A percentile compares a stretch with the other conserved stretches of the same genome.
phyloP scores from a whole-genome alignment of 768 basidiomycete genomes.

The Panaeolus cyanescens region DNA sequence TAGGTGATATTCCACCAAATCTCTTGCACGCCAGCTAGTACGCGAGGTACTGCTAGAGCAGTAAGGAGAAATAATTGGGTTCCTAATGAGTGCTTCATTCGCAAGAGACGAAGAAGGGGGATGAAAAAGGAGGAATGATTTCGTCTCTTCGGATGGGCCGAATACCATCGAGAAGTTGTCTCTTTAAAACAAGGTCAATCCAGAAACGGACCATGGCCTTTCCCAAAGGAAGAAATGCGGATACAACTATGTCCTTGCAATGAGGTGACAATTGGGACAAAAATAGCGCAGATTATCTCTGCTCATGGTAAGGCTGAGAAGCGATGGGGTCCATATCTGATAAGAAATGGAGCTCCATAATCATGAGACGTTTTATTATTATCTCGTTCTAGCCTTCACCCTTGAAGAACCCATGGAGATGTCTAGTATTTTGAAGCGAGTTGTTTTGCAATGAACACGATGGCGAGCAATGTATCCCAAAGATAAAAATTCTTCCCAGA shows the following conservation, averaged over 20 bases:
- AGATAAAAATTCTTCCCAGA: background rate
- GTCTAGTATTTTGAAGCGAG: background rate
- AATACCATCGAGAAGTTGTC: background rate
- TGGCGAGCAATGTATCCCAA: background rate
- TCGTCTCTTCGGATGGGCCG: background rate
- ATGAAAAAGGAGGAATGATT: conserved; percentile 5
- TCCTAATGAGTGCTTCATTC: conserved; percentile 22
- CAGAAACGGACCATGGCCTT: background rate
- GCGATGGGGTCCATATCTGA: conserved; percentile 18
- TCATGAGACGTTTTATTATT: conserved; percentile 1
- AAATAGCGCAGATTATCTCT: conserved; percentile 11
- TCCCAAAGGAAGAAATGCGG: conserved; percentile 14
- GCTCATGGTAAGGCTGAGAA: conserved; percentile 9
- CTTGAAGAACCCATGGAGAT: conserved; percentile 3
- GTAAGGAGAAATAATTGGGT: conserved; percentile 32
- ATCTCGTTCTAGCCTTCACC: background rate
- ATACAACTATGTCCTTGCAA: background rate
- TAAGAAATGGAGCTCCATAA: conserved; percentile 14
- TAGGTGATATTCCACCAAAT: conserved; percentile 93
- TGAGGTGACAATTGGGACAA: background rate
- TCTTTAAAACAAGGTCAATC: conserved; percentile 1
- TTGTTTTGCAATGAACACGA: background rate
- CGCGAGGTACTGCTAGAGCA: conserved; percentile 33
- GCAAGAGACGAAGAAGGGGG: background rate
- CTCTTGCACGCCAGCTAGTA: conserved; percentile 69